These are phyloP conservation scores for Exidia glandulosa DNA, from an alignment of 768 basidiomycete genomes.

Conservation along the genomic window DNA sequence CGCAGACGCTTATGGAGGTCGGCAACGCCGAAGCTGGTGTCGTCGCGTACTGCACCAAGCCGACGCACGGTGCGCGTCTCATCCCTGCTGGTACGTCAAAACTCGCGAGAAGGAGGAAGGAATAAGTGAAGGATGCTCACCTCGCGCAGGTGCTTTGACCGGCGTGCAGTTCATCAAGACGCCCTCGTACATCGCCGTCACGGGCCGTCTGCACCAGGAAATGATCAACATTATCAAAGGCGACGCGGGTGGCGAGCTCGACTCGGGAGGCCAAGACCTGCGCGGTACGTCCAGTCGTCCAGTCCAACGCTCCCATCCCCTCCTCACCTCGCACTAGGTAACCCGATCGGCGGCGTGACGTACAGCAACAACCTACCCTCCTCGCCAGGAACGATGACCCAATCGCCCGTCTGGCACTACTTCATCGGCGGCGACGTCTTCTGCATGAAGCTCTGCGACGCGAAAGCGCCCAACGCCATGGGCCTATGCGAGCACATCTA, in stretches of 20 bases:
- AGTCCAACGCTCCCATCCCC: not conserved
- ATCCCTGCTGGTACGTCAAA: slow-evolving; percentile 59
- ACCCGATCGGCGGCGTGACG: slow-evolving; percentile 62
- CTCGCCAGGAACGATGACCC: slow-evolving; percentile 22
- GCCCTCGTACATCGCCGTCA: slow-evolving; percentile 41
- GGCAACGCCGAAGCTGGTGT: slow-evolving; percentile 57
- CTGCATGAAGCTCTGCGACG: slow-evolving; percentile 68
- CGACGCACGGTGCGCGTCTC: slow-evolving; percentile 57
- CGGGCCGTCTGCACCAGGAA: slow-evolving; percentile 55
- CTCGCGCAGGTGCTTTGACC: slow-evolving; percentile 44
- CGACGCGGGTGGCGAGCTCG: slow-evolving; percentile 70
- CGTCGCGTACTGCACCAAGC: slow-evolving; percentile 68
- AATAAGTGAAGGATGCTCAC: no score
- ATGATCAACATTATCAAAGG: slow-evolving; percentile 35
- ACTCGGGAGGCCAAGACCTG: slow-evolving; percentile 28
- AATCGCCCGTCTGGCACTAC: slow-evolving; percentile 41
- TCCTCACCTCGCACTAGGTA: slow-evolving; percentile 31
- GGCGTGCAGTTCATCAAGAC: slow-evolving; percentile 48
- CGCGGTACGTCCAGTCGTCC: slow-evolving; percentile 23
- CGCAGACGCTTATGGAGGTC: slow-evolving; percentile 41
- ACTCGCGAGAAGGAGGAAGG: no score
- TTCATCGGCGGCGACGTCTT: slow-evolving; percentile 59
- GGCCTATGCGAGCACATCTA: slow-evolving; percentile 60
- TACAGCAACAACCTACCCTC: slow-evolving; percentile 50
- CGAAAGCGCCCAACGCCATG: slow-evolving; percentile 34